Base-by-base conservation (phyloP, 768 basidiomycete genomes). In the Asterophora lycoperdoides region DNA sequence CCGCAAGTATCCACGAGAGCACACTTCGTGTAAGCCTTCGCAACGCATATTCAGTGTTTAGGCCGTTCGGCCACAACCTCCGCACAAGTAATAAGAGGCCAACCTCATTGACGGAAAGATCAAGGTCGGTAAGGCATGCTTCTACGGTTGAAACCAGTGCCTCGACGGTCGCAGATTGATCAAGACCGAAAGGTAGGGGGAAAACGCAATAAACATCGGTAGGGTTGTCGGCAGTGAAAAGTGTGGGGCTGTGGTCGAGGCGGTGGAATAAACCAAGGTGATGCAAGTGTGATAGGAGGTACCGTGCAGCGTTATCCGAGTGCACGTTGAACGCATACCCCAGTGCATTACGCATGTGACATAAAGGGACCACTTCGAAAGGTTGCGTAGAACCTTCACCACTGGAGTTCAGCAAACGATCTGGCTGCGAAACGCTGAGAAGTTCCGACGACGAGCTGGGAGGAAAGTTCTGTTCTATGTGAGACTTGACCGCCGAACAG, bases 151-250 rank as follows among this genome's bases (percentile, higher is more conserved):
- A 74, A 15, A 89, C 78, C 23, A 93, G 69, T 0, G 75, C 78
- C 58, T 91, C 89, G 6, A 92, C 86, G 39, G 83, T 80, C 14
- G 74, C 72, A 1, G 88, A 85, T 10, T 83, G 65, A 54, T 92
- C 89, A 35, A 90, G 73, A 0, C 83, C 79, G 8, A 86, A 64
- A 1, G 89, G 87, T 15, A 91, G 63, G 1, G 82, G 83, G 56
- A 90, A 90, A 8, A 66, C 67, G 56, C 82, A 86, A 44, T 68
- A 62, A 28, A 69, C 54, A 17, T 68, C 66, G 34, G 68, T 64
- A 26, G 62, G 58, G 11, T 54, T 35, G 14, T 67, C 55, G n/a
- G 63, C 64, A 34, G 73, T 66, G 55, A 78, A 71, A 30, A 76
- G 67, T 10, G 49, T 52, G 13, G 54, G 36, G 5, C 56, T 55